phyloP scores from a whole-genome alignment of 768 basidiomycete species.

The Russula brevipes region DNA sequence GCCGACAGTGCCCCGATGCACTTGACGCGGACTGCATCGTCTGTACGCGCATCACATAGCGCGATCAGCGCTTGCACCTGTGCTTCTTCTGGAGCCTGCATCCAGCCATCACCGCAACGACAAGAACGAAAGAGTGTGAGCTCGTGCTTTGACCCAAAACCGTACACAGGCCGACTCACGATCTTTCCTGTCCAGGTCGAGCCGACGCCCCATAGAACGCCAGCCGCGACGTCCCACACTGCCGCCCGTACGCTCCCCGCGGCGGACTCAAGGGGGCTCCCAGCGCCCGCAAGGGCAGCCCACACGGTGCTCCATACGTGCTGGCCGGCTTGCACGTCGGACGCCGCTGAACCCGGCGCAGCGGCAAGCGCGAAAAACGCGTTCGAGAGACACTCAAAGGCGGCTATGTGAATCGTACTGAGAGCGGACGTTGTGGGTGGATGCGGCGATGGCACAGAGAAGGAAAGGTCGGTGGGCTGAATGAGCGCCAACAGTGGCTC shows the following conservation, averaged over 20 bases:
- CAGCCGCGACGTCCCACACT: slow-evolving; percentile 74
- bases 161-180: slow-evolving; percentile 35
- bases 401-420: slow-evolving; percentile 75
- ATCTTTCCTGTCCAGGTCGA: slow-evolving; percentile 65
- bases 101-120: background rate
- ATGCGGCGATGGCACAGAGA: slow-evolving; percentile 69
- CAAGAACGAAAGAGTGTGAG: background rate
- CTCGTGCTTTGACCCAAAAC: background rate
- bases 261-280: slow-evolving; percentile 52
- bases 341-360: slow-evolving; percentile 38
- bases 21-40: slow-evolving; percentile 58
- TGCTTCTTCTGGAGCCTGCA: slow-evolving; percentile 52
- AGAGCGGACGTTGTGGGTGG: slow-evolving; percentile 87
- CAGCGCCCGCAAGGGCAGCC: slow-evolving; percentile 54
- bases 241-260: slow-evolving; percentile 60
- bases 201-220: slow-evolving; percentile 86
- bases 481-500: slow-evolving; percentile 63
- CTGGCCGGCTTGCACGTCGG: slow-evolving; percentile 46
- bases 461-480: slow-evolving; percentile 75
- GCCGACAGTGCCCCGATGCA: slow-evolving; percentile 84
- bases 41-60: slow-evolving; percentile 51
- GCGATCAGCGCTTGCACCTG: slow-evolving; percentile 63
- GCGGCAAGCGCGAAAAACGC: slow-evolving; percentile 70
- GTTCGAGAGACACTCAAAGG: slow-evolving; percentile 88
- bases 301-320: slow-evolving; percentile 64